Evolutionary conservation across 371 early-diverging fungal species (phyloP), one percentile per base, ranked within the genome.

Genomic region (Smittium mucronatum): DNA sequence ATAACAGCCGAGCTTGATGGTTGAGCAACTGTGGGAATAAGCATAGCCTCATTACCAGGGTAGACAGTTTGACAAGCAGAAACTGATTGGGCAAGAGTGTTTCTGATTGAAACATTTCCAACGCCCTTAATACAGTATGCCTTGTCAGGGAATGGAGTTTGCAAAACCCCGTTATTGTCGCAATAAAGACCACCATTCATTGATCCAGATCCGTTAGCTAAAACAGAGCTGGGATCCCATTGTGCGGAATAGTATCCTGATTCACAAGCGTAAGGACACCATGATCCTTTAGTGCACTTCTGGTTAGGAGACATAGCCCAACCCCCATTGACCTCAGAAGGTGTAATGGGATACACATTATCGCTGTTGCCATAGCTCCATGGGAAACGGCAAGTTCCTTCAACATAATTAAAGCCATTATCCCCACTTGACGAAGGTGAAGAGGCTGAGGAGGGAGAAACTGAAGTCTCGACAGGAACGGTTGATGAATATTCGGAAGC

Each of bases 261-360:
- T 0, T 64, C 70, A 30, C 80, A 80, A 0, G 80, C 80, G 61
- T 80, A 80, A 0, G 80, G 80, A 57, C 80, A 80, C 78, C 78
- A 80, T 0, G 66, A 60, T 63, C 67, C 67, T 28, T 73, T 67
- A 70, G 0, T 73, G 70, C 80, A 80, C 36, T 29, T 25, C 36
- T 80, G 78, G 74, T 80, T 35, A 0, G 75, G 77, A 67, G 79
- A 80, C 81, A 81, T 81, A 28, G 81, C 81, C 81, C 81, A 81
- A 16, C 81, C 81, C 28, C 70, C 75, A 71, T 81, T 81, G 0
- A n/a, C 30, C 2, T 36, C n/a, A 34, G 0, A 0, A 0, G 80
- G 75, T 0, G 81, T 81, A 15, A 81, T 72, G 0, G 80, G 80
- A 0, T 76, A 74, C 0, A 81, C 77, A 67, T 75, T 58, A 66